Percentiles rank a stretch among this genome's conserved stretches.
Conservation (phyloP, 2,329 filamentous ascomycete genomes). For the Pseudocercospora pini-densiflorae region DNA sequence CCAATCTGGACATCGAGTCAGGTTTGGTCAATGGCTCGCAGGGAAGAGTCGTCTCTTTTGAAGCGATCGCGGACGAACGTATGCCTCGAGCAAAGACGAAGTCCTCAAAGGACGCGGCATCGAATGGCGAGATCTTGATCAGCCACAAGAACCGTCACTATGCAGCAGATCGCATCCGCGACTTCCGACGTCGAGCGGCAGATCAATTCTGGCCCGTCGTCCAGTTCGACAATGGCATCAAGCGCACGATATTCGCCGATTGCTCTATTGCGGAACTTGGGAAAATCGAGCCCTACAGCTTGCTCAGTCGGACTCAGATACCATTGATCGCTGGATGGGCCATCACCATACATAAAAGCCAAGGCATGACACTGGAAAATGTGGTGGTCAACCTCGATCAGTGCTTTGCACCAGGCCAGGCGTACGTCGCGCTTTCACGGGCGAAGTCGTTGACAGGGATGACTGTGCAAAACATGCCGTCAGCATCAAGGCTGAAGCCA, state of each 20-base stretch:
- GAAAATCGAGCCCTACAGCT: conserved; percentile 50
- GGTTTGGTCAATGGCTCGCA: conserved; percentile 56
- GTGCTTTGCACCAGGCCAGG: conserved; percentile 62
- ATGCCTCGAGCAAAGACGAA: conserved; percentile 25
- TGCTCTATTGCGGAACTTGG: conserved; percentile 57
- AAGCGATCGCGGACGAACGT: background rate
- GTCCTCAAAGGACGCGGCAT: background rate
- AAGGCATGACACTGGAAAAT: conserved; percentile 65
- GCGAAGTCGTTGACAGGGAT: conserved; percentile 57
- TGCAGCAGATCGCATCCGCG: background rate
- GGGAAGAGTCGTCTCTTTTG: conserved; percentile 50
- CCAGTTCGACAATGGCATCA: conserved; percentile 56
- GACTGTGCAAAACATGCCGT: background rate
- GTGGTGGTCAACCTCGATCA: conserved; percentile 59
- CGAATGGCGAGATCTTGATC: conserved; percentile 6
- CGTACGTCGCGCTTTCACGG: conserved; percentile 65
- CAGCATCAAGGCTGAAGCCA: background rate
- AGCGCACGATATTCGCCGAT: conserved; percentile 54
- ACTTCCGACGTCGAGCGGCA: background rate
- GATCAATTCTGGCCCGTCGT: conserved; percentile 51
- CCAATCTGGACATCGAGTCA: conserved; percentile 50
- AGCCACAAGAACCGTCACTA: background rate
- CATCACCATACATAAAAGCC: conserved; percentile 66
- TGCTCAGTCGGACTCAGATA: conserved; percentile 62
- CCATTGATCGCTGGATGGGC: conserved; percentile 66